phyloP scores from a whole-genome alignment of 148 eudicot genomes.

The Rhododendron kiyosumense region DNA sequence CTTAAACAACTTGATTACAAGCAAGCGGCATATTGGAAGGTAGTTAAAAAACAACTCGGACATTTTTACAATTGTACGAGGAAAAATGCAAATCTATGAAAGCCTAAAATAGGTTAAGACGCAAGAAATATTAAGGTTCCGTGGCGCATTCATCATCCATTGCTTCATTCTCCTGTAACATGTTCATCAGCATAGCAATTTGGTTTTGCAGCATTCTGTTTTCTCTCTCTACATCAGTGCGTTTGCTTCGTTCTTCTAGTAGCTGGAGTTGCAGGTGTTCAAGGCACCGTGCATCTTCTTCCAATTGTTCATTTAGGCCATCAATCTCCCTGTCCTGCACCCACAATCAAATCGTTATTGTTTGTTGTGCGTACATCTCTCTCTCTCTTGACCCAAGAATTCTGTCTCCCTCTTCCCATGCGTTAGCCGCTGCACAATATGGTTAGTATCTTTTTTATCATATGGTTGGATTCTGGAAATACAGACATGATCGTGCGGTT shows the following conservation, averaged over 20 bases:
- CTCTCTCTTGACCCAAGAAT: background rate
- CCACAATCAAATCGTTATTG: background rate
- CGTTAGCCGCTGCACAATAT: background rate
- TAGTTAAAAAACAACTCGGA: background rate
- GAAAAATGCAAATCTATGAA: background rate
- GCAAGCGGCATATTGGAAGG: background rate
- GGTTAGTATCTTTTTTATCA: background rate
- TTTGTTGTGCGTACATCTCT: background rate
- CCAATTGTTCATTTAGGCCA: constrained; percentile 78
- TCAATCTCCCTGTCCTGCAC: constrained; percentile 82
- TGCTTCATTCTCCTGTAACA: constrained; percentile 65
- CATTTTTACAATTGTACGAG: background rate
- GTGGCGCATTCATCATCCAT: constrained; percentile 32
- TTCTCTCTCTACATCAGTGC: constrained; percentile 73
- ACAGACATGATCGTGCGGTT: too few species aligned
- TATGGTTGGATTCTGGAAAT: background rate
- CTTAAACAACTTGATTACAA: background rate
- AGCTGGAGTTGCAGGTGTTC: constrained; percentile 91
- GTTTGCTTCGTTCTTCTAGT: constrained; percentile 82
- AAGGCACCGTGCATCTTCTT: constrained; percentile 67
- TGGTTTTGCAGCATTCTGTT: constrained; percentile 79
- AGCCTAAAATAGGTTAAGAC: background rate
- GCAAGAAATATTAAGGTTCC: constrained; percentile 11
- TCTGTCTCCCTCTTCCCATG: background rate
- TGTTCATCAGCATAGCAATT: constrained; percentile 80